A percentile compares a stretch with the other conserved stretches of the same genome.
Conservation (phyloP, 2,329 filamentous ascomycete genomes). For the Colletotrichum spinosum region DNA sequence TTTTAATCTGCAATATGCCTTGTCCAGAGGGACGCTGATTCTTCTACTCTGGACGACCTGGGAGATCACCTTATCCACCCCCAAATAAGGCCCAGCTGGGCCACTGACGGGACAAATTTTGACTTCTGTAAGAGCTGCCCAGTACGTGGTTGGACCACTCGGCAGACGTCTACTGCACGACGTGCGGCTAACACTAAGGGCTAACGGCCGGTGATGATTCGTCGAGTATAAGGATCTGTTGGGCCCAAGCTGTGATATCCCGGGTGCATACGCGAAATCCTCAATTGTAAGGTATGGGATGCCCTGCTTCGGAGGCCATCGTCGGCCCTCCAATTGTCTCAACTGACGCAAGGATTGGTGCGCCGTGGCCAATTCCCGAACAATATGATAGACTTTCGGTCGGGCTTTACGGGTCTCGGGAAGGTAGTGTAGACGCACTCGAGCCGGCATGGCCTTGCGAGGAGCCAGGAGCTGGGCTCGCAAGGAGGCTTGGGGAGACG, state of each 20-base stretch:
- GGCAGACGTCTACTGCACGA: too few relatives aligned
- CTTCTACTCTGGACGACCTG: neutral
- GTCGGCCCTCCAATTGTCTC: constrained; percentile 6
- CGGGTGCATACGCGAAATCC: neutral
- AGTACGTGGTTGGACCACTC: too few relatives aligned
- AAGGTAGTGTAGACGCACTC: neutral
- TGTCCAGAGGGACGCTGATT: neutral
- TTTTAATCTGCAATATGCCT: constrained; percentile 13
- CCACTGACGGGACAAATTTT: neutral
- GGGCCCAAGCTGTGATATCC: too few relatives aligned
- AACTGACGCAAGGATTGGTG: constrained; percentile 20
- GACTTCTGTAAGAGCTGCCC: neutral
- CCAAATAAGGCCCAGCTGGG: neutral
- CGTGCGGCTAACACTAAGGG: too few relatives aligned
- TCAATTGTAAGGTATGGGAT: neutral
- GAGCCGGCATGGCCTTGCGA: constrained; percentile 14
- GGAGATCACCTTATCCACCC: constrained; percentile 13
- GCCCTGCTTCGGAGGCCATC: neutral
- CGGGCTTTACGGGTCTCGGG: neutral
- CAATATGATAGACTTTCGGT: constrained; percentile 25
- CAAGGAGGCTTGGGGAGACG: neutral
- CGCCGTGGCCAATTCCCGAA: constrained; percentile 1
- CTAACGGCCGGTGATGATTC: too few relatives aligned
- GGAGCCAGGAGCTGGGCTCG: constrained; percentile 6
- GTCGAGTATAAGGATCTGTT: neutral